Evolutionary conservation across 106 monocot species (phyloP).

Genomic region (Cymbidium sinense): DNA sequence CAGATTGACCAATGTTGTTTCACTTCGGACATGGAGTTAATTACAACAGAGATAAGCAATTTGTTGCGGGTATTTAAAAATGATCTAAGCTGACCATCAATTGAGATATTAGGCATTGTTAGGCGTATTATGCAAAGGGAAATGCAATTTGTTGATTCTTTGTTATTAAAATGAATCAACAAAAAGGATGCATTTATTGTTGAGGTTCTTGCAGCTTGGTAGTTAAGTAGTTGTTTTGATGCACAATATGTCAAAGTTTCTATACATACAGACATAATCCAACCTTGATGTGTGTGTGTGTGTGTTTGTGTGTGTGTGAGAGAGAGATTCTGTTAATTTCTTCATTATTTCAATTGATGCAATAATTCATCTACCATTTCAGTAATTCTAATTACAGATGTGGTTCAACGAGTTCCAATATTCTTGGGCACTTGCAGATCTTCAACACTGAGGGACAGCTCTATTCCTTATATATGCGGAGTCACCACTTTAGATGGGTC

Average conservation of each 20-base stretch:
- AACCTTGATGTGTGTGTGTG: too few species aligned
- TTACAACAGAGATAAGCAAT: too few species aligned
- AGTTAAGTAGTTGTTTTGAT: background rate
- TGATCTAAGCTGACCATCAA: background rate
- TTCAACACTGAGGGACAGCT: conserved; percentile 73
- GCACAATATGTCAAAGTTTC: background rate
- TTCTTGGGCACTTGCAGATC: conserved; percentile 35
- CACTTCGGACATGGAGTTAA: too few species aligned
- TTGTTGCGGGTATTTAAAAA: background rate
- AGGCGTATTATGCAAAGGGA: background rate
- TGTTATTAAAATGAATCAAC: background rate
- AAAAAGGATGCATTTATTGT: background rate
- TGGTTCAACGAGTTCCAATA: too few species aligned
- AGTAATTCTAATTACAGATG: too few species aligned
- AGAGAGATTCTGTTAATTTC: background rate
- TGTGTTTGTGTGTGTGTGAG: too few species aligned
- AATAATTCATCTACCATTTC: background rate
- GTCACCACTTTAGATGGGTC: conserved; percentile 80
- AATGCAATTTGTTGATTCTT: background rate
- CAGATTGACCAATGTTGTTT: too few species aligned
- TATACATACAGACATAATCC: background rate
- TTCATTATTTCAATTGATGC: background rate
- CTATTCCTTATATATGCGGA: conserved; percentile 67
- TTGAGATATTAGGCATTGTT: background rate
- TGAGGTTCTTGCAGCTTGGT: background rate